phyloP scores from a whole-genome alignment of 495 filamentous ascomycete species.

The Xylaria nigripes region DNA sequence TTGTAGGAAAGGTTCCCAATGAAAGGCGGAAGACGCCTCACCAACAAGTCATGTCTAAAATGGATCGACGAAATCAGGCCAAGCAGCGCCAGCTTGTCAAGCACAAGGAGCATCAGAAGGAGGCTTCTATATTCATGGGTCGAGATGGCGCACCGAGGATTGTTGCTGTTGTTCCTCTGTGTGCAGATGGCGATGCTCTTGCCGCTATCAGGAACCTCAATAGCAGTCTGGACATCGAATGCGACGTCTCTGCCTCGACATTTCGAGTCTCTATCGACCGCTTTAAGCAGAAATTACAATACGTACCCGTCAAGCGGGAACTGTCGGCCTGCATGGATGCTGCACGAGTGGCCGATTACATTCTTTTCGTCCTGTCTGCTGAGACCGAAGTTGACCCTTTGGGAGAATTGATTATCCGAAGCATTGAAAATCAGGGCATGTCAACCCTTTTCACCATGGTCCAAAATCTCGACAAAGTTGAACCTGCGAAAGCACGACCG shows the following conservation, averaged over 20 bases:
- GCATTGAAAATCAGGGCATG: constrained; percentile 86
- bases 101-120: constrained; percentile 66
- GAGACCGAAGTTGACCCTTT: constrained; percentile 72
- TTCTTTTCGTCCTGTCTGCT: constrained; percentile 73
- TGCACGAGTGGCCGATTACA: constrained; percentile 80
- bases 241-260: constrained; percentile 52
- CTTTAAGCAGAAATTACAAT: constrained; percentile 89
- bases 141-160: constrained; percentile 80
- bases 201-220: constrained; percentile 64
- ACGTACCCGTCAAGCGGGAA: constrained; percentile 63
- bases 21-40: constrained; percentile 77
- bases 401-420: constrained; percentile 72
- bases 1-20: constrained; percentile 34
- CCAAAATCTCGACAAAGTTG: constrained; percentile 67
- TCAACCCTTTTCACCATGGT: constrained; percentile 76
- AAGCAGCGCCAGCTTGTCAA: constrained; percentile 78
- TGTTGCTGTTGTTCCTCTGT: constrained; percentile 84
- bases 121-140: constrained; percentile 71
- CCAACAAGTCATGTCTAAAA: constrained; percentile 93
- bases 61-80: constrained; percentile 87
- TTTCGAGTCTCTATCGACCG: constrained; percentile 66
- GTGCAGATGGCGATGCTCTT: constrained; percentile 56
- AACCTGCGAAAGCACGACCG: constrained; percentile 65
- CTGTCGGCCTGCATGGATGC: constrained; percentile 73
- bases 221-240: constrained; percentile 65